Evolutionary conservation across 306 rosid species (phyloP), one percentile per base, ranked within the genome.

Genomic region (Dalbergia cultrata): DNA sequence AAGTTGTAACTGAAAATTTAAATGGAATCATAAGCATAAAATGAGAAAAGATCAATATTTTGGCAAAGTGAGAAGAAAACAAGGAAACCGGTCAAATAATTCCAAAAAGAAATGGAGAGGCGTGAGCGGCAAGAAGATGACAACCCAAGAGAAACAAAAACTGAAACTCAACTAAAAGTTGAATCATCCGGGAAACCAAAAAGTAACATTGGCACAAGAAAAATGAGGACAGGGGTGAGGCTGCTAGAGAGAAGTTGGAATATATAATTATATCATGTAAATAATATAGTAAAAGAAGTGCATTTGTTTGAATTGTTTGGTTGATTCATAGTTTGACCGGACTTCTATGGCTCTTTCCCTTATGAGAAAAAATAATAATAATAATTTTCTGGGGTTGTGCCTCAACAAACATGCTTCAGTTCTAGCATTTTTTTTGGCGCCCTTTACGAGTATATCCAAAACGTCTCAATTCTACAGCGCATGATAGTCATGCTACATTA

Each of bases 121-220:
- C 87, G 78, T 84, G 75, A 9, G 75, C 58, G 9, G 66, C 87
- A 75, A 84, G 81, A 75, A 79, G 78, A 75, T 31, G 87, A 80
- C 81, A 80, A 80, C 44, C 44, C 3, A 18, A 68, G 62, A 68
- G 10, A 52, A 68, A 68, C n/a, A 8, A 19, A 81, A 69, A 70
- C 56, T 5, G 22, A 63, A 70, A 84, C 35, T 52, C 76, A 62
- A 54, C 57, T 16, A 60, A 53, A 37, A 70, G 6, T 52, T 52
- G 2, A 13, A 39, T 80, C 65, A 70, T 47, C 62, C 34, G 63
- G 3, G 45, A 47, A 44, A 41, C 80, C 50, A 63, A 75, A 84
- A 70, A 70, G 85, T 70, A 70, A 64, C 47, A 75, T 62, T 52
- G 47, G n/a, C n/a, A 26, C 18, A 13, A 41, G 52, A 74, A 74